phyloP scores from a whole-genome alignment of 2,329 filamentous ascomycete species.

The Orbilia brochopaga region DNA sequence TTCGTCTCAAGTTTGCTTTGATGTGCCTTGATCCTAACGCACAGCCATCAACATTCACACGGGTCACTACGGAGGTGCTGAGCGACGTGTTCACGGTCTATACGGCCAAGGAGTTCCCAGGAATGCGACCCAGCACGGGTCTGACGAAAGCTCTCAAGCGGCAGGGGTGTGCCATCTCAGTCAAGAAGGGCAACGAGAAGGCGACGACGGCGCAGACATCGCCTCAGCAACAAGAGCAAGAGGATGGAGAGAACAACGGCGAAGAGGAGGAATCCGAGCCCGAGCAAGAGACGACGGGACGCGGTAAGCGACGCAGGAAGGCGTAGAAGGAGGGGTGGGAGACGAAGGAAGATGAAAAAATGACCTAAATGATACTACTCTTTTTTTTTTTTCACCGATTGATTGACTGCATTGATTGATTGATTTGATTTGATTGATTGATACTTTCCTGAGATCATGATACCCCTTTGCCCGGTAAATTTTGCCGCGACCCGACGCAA shows the following conservation, averaged over 20 bases:
- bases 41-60: conserved; percentile 57
- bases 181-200: conserved; percentile 83
- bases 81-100: conserved; percentile 79
- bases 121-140: conserved; percentile 78
- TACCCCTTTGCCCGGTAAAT: conserved; percentile 37
- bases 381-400: neutral
- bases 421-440: neutral
- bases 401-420: conserved; percentile 17
- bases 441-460: conserved; percentile 17
- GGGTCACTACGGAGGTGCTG: conserved; percentile 64
- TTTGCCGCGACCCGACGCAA: conserved; percentile 11
- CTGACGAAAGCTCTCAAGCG: conserved; percentile 76
- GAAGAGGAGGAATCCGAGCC: conserved; percentile 46
- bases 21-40: conserved; percentile 70
- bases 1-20: conserved; percentile 74
- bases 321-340: conserved; percentile 5
- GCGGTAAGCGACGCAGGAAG: conserved; percentile 47
- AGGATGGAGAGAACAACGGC: conserved; percentile 53
- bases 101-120: conserved; percentile 84
- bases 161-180: conserved; percentile 81
- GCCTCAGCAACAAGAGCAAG: conserved; percentile 57
- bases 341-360: neutral
- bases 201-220: conserved; percentile 57
- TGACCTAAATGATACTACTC: conserved; percentile 15
- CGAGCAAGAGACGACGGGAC: conserved; percentile 33